Percentiles rank a stretch among this genome's conserved stretches.
Conservation (phyloP, 805 yeast species). For the Brettanomyces naardenensis region DNA sequence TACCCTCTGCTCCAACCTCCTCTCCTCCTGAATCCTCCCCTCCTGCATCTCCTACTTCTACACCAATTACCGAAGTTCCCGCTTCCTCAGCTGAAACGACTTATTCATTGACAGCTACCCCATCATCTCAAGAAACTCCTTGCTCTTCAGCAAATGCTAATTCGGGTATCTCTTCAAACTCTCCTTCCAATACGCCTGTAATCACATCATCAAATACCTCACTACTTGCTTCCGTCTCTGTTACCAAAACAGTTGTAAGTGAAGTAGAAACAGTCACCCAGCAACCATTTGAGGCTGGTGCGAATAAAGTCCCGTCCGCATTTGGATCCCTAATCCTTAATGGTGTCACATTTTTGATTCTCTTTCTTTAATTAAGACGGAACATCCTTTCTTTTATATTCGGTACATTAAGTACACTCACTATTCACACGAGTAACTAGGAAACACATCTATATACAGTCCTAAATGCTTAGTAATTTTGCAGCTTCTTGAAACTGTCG, state of each 20-base stretch:
- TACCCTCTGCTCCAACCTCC: conserved; percentile 3
- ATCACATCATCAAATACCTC: not conserved
- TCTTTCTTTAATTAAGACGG: not conserved
- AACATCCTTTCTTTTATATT: not conserved
- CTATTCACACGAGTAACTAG: not conserved
- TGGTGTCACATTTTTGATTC: too few species aligned
- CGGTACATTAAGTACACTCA: not conserved
- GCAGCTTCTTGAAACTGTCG: conserved; percentile 4
- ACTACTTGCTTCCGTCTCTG: not conserved
- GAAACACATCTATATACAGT: too few species aligned
- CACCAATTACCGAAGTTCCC: not conserved
- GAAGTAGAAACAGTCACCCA: conserved; percentile 1
- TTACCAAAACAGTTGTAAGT: not conserved
- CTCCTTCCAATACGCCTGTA: not conserved
- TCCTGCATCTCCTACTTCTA: not conserved
- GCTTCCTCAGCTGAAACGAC: not conserved
- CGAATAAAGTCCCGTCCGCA: too few species aligned
- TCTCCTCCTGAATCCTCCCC: not conserved
- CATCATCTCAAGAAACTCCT: not conserved
- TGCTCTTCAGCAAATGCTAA: not conserved
- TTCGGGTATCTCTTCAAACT: not conserved
- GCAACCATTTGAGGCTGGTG: too few species aligned
- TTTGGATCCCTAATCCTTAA: too few species aligned
- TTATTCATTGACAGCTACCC: not conserved
- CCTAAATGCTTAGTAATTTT: not conserved